Base-by-base conservation (phyloP, 495 filamentous ascomycete genomes). In the Arthonia radiata region DNA sequence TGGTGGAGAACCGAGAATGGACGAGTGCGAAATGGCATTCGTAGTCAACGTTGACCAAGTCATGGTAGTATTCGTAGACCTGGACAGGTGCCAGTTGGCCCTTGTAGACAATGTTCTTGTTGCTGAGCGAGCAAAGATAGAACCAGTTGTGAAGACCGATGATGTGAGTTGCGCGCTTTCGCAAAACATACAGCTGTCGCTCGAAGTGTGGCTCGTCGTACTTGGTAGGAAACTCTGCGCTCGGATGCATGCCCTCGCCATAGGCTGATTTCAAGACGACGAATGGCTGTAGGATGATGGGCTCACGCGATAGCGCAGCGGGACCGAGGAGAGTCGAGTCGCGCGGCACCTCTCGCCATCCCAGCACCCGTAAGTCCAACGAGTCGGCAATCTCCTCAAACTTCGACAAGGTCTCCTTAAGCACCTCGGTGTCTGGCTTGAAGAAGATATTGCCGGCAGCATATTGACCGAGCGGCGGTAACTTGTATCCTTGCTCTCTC, bases 71-170 rank as follows among this genome's bases (percentile, higher is more conserved):
- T 46, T 86, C 67, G 51, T 99, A 99, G n/a, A 99, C 86, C 49
- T 99, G 86, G 11, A 83, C 66, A 12, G 86, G 86, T 23, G 86
- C 75, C 35, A 99, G 56, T 49, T 99, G 86, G 33, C 86, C 86
- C 63, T 99, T 99, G 59, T 99, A 99, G 22, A 99, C 75, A 47
- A 99, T 94, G 51, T 94, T 99, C 47, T 80, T 80, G 64, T 91
- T 94, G 48, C 79, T 91, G 35, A 99, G 58, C 18, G 83, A 93
- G 61, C 82, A 94, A 24, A 94, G 56, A 46, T 99, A 99, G 60
- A 93, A 99, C 86, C 86, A 99, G 46, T 93, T 94, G 48, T 86
- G 78, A 12, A 93, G 60, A 23, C 89, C 86, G 44, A 93, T 83
- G 32, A 76, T 68, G 50, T 92, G 81, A 6, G 82, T 93, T 13